Evolutionary conservation across 1,139 yeast species (phyloP), one percentile per base, ranked within the genome.

Genomic region (Suhomyces anneliseae): DNA sequence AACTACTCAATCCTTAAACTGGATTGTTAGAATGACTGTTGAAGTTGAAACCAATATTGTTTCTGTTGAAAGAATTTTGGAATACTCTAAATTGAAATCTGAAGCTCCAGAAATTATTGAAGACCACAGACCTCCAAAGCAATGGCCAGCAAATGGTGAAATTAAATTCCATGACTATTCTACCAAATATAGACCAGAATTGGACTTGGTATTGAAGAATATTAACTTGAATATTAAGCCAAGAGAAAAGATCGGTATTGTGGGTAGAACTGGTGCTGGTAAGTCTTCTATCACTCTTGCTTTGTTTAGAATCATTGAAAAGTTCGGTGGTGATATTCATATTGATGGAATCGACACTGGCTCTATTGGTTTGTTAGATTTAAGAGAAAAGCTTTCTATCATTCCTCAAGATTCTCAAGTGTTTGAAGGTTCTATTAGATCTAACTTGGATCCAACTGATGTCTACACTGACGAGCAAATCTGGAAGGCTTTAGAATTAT

Each of bases 371-470:
- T 74, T 93, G 50, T 78, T 74, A 49, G 98, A 93, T 62, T 76
- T 93, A 61, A 83, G 99, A 68, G 90, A 87, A 48, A 82, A 82
- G 52, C 72, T 93, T 46, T 88, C 96, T 0, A 93, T 93, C 56
- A 93, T 93, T 58, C 99, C 99, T 1, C 99, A 93, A 67, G 99
- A 93, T 61, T 89, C 98, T 0, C 98, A 93, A 68, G 95, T 92
- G 6, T 92, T 93, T 63, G 92, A 90, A 70, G 99, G 99, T 36
- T 81, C 96, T 0, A 76, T 93, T 40, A 79, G 96, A 60, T 85
- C 88, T 39, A 93, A 93, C 65, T 78, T 93, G 59, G 99, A 93
- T 63, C 99, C 99, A 24, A 84, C 88, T 3, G 72, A 78, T 38
- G 72, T 69, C 42, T 84, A 78, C 61, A 74, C 81, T 4, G 97